Evolutionary conservation across 495 filamentous ascomycete species (phyloP).

Genomic region (Neurospora tetraspora): DNA sequence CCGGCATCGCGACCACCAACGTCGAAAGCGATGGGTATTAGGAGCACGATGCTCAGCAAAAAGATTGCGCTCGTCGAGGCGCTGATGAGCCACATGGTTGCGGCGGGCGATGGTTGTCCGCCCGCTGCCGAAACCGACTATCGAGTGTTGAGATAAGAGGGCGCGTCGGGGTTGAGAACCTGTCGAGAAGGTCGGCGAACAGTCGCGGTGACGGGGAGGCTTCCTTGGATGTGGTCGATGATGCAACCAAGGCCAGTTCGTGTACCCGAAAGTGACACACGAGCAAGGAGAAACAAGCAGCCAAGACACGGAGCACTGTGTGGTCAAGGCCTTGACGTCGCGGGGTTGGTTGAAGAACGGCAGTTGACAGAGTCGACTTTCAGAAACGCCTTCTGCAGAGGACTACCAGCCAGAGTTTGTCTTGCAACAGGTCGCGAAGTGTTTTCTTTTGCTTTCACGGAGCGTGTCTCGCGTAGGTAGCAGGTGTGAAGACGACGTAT

Average conservation of each 20-base stretch:
- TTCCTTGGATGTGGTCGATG: background rate
- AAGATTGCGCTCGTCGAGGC: constrained; percentile 67
- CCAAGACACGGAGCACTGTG: background rate
- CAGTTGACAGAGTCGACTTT: background rate
- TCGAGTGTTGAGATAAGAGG: background rate
- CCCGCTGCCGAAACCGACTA: background rate
- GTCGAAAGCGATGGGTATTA: constrained; percentile 92
- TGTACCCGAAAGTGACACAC: background rate
- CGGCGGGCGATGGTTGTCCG: constrained; percentile 15
- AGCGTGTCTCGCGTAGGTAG: background rate
- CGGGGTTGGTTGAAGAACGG: background rate
- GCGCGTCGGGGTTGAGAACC: background rate
- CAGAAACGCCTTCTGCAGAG: background rate
- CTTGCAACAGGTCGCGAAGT: background rate
- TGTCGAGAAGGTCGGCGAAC: background rate
- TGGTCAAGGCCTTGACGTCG: background rate
- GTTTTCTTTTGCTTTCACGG: background rate
- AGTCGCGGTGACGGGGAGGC: background rate
- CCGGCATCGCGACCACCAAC: constrained; percentile 91
- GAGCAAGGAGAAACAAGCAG: background rate
- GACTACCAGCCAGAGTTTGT: background rate
- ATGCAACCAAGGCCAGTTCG: background rate
- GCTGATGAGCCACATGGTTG: constrained; percentile 57
- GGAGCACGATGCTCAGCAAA: constrained; percentile 79
- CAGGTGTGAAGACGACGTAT: background rate